Evolutionary conservation across 2,329 filamentous ascomycete species (phyloP).

Genomic region (Colletotrichum phormii): DNA sequence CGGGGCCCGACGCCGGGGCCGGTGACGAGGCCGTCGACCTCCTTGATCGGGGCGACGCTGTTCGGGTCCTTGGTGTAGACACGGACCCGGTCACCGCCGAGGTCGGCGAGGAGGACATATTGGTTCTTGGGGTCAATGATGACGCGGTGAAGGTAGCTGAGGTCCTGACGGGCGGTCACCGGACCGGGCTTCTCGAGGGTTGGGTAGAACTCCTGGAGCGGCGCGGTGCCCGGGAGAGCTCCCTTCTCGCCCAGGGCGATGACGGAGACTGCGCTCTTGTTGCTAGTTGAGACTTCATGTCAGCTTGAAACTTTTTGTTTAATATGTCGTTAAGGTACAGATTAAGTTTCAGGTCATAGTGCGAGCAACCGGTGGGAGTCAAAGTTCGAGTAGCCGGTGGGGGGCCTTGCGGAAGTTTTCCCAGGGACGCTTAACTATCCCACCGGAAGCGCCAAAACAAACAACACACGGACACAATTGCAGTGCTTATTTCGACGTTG

Average conservation of each 20-base stretch:
- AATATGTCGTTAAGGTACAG: too few species aligned
- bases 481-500: too few species aligned
- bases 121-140: constrained; percentile 34
- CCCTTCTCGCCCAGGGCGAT: constrained; percentile 36
- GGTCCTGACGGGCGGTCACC: constrained; percentile 32
- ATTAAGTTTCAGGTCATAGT: too few species aligned
- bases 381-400: too few species aligned
- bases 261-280: constrained; percentile 32
- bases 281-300: constrained; percentile 24
- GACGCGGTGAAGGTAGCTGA: constrained; percentile 35
- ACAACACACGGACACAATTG: too few species aligned
- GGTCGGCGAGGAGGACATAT: constrained; percentile 33
- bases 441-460: not conserved
- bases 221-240: constrained; percentile 34
- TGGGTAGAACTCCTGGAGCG: constrained; percentile 37
- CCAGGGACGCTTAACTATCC: not conserved
- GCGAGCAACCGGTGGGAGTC: too few species aligned
- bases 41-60: constrained; percentile 35
- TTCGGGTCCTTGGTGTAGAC: constrained; percentile 34
- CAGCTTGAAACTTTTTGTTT: constrained; percentile 5
- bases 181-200: constrained; percentile 36
- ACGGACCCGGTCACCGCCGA: constrained; percentile 35
- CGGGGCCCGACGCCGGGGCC: constrained; percentile 37
- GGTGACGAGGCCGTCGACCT: constrained; percentile 34
- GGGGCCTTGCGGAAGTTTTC: too few species aligned